Conservation (phyloP, 495 filamentous ascomycete genomes). For the Penicillium dipodomyicola region DNA sequence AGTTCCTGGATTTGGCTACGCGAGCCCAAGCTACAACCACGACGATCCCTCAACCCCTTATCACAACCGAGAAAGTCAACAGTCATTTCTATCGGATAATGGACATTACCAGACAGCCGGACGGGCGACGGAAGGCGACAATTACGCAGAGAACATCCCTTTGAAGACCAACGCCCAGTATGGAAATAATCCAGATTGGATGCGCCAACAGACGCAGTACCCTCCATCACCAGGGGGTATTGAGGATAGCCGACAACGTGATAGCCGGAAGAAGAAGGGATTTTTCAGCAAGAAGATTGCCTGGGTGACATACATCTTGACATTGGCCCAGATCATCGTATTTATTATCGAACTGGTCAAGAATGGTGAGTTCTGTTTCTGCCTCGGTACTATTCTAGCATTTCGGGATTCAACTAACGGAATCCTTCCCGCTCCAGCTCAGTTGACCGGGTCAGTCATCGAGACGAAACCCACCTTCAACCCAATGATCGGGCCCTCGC, state of each 20-base stretch:
- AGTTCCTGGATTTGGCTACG: slow-evolving; percentile 31
- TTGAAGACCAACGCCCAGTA: slow-evolving; percentile 40
- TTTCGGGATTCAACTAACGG: slow-evolving; percentile 13
- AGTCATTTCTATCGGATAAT: slow-evolving; percentile 40
- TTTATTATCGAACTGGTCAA: slow-evolving; percentile 87
- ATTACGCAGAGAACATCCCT: slow-evolving; percentile 54
- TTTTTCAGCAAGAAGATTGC: slow-evolving; percentile 64
- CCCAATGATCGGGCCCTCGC: slow-evolving; percentile 92
- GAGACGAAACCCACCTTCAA: slow-evolving; percentile 85
- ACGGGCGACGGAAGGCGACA: slow-evolving; percentile 37
- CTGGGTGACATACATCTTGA: slow-evolving; percentile 80
- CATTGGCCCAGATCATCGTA: slow-evolving; percentile 73
- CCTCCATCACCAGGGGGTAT: slow-evolving; percentile 34
- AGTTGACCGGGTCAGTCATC: slow-evolving; percentile 65
- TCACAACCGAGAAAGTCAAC: slow-evolving; percentile 41
- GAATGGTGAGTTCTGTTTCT: slow-evolving; percentile 57
- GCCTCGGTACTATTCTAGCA: neutral
- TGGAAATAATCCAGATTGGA: slow-evolving; percentile 37
- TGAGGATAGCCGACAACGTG: slow-evolving; percentile 18
- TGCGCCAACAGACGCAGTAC: slow-evolving; percentile 45
- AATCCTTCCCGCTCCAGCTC: slow-evolving; percentile 18
- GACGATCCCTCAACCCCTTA: slow-evolving; percentile 33
- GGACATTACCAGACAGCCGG: slow-evolving; percentile 34
- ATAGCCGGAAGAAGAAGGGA: slow-evolving; percentile 38
- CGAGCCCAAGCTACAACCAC: slow-evolving; percentile 27